Percentiles rank a stretch among this genome's conserved stretches.
Conservation (phyloP, 345 rosid genomes). For the Pseudoturritis turrita region DNA sequence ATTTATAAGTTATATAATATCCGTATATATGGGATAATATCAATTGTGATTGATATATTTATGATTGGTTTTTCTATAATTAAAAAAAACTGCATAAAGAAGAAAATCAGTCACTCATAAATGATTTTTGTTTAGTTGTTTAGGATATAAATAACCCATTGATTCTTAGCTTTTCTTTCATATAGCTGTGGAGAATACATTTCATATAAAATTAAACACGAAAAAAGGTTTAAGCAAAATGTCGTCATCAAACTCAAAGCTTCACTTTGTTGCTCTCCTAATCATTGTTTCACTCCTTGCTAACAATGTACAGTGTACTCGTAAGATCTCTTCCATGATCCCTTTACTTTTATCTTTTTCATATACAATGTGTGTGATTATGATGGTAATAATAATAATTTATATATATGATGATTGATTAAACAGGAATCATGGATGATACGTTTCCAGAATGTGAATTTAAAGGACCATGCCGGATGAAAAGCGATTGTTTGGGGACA, state of each 20-base stretch:
- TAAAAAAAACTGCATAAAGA: background rate
- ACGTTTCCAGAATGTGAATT: constrained; percentile 14
- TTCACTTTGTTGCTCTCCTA: constrained; percentile 15
- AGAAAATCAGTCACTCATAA: background rate
- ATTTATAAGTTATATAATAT: background rate
- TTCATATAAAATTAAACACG: background rate
- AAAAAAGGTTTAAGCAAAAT: background rate
- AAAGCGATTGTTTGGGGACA: constrained; percentile 3
- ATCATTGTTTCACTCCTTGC: constrained; percentile 18
- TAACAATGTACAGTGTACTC: constrained; percentile 5
- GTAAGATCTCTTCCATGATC: background rate
- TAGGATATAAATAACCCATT: background rate
- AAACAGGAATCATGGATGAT: constrained; percentile 16
- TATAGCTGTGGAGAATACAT: background rate
- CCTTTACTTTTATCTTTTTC: background rate
- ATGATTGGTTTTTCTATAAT: background rate
- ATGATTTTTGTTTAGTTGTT: background rate
- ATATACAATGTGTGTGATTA: background rate
- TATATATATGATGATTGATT: background rate
- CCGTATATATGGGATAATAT: background rate
- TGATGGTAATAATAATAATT: background rate
- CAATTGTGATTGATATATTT: background rate
- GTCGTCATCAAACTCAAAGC: constrained; percentile 12
- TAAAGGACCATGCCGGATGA: constrained; percentile 12
- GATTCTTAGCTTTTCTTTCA: background rate